Conservation (phyloP, 306 rosid genomes). For the Vigna radiata region DNA sequence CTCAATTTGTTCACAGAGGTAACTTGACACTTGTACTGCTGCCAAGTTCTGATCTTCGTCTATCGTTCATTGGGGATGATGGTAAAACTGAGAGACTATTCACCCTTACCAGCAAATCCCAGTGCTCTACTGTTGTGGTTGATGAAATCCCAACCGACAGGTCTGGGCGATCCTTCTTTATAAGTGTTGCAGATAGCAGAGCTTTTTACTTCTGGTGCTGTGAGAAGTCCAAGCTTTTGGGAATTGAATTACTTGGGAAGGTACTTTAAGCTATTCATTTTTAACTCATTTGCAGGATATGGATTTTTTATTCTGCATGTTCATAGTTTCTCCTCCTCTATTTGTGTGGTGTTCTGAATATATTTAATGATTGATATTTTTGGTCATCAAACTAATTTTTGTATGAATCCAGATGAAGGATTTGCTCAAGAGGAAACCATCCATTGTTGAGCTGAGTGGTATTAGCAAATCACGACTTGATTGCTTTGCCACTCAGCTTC, state of each 20-base stretch:
- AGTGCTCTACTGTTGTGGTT: conserved; percentile 60
- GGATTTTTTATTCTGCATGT: conserved; percentile 3
- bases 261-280: conserved; percentile 47
- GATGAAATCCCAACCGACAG: conserved; percentile 71
- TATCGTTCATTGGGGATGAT: conserved; percentile 87
- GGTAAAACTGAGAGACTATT: conserved; percentile 70
- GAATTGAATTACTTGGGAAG: conserved; percentile 81
- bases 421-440: conserved; percentile 77
- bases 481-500: conserved; percentile 91
- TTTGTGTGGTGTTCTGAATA: conserved; percentile 2
- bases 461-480: conserved; percentile 87
- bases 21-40: conserved; percentile 73
- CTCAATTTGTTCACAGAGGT: conserved; percentile 70
- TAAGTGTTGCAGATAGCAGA: conserved; percentile 58
- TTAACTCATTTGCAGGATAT: background rate
- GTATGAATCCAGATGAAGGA: conserved; percentile 74
- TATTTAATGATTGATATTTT: background rate
- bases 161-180: conserved; percentile 82
- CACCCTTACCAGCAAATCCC: conserved; percentile 58
- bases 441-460: conserved; percentile 89
- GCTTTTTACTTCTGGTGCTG: conserved; percentile 85
- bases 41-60: conserved; percentile 89
- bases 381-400: conserved; percentile 17
- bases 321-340: conserved; percentile 15
- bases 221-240: conserved; percentile 91